These are phyloP conservation scores for Ustilago xerochloae DNA, from an alignment of 1,284 basidiomycete genomes.

Conservation along the genomic window DNA sequence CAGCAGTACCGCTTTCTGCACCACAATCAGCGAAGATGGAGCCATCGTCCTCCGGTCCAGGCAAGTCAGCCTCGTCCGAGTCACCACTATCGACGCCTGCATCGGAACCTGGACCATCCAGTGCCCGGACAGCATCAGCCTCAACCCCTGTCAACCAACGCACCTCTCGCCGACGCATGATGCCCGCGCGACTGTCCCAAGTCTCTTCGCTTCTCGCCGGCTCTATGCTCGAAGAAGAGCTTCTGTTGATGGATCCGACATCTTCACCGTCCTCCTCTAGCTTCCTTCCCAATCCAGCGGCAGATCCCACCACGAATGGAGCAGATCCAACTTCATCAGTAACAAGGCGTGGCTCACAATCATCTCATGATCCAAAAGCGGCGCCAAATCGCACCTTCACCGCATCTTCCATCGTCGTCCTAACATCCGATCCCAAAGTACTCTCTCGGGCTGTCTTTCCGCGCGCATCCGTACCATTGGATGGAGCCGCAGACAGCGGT, in stretches of 20 bases:
- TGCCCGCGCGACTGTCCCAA: slow-evolving; percentile 49
- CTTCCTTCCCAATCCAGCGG: background rate
- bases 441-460: slow-evolving; percentile 22
- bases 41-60: slow-evolving; percentile 9
- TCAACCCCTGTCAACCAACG: slow-evolving; percentile 18
- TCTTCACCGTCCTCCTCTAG: slow-evolving; percentile 17
- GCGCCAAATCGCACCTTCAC: slow-evolving; percentile 4
- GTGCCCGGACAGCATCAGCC: background rate
- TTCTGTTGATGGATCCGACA: slow-evolving; percentile 31
- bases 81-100: slow-evolving; percentile 6
- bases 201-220: slow-evolving; percentile 56
- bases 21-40: slow-evolving; percentile 6
- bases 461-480: background rate
- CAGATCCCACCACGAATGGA: background rate
- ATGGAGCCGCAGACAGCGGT: background rate
- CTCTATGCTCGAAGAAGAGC: slow-evolving; percentile 51
- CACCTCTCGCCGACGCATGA: slow-evolving; percentile 32
- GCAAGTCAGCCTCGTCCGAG: background rate
- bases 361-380: slow-evolving; percentile 2
- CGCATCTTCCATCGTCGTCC: slow-evolving; percentile 21
- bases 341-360: background rate
- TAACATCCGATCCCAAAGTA: slow-evolving; percentile 20
- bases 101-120: background rate
- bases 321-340: background rate
- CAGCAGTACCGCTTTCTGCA: background rate